Evolutionary conservation across 306 rosid species (phyloP).

Genomic region (Begonia masoniana): DNA sequence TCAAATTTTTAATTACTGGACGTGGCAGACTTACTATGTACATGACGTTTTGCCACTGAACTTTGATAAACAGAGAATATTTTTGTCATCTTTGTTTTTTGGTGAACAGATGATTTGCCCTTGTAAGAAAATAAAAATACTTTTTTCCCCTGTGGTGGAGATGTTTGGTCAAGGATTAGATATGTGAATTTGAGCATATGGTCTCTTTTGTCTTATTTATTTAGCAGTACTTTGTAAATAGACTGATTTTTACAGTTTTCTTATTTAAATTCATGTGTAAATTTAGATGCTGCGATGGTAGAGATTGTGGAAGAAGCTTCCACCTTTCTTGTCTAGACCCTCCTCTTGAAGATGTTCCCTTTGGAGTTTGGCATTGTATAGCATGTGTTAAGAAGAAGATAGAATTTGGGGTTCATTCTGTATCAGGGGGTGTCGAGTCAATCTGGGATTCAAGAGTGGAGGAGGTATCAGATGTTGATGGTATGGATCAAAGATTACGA

Average conservation of each 20-base stretch:
- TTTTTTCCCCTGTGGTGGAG: too few relatives aligned
- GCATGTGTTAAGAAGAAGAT: slow-evolving; percentile 44
- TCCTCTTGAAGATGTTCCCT: slow-evolving; percentile 35
- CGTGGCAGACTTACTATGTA: too few relatives aligned
- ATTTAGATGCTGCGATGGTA: slow-evolving; percentile 55
- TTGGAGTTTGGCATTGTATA: slow-evolving; percentile 60
- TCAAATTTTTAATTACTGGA: too few relatives aligned
- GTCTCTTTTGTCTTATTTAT: slow-evolving; percentile 1
- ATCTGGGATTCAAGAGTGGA: slow-evolving; percentile 34
- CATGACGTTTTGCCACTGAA: too few relatives aligned
- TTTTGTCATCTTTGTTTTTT: too few relatives aligned
- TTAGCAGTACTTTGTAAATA: neutral
- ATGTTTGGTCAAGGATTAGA: too few relatives aligned
- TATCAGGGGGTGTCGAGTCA: slow-evolving; percentile 56
- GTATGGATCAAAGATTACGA: slow-evolving; percentile 20
- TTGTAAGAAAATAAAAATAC: too few relatives aligned
- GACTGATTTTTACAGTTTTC: too few relatives aligned
- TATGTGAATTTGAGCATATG: neutral
- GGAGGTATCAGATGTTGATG: slow-evolving; percentile 21
- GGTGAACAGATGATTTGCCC: too few relatives aligned
- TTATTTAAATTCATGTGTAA: neutral
- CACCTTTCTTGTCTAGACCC: slow-evolving; percentile 68
- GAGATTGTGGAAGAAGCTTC: slow-evolving; percentile 41
- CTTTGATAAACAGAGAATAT: too few relatives aligned
- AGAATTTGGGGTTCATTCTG: slow-evolving; percentile 42